These are phyloP conservation scores for Melampsora americana DNA, from an alignment of 1,284 basidiomycete species.

Conservation along the genomic window DNA sequence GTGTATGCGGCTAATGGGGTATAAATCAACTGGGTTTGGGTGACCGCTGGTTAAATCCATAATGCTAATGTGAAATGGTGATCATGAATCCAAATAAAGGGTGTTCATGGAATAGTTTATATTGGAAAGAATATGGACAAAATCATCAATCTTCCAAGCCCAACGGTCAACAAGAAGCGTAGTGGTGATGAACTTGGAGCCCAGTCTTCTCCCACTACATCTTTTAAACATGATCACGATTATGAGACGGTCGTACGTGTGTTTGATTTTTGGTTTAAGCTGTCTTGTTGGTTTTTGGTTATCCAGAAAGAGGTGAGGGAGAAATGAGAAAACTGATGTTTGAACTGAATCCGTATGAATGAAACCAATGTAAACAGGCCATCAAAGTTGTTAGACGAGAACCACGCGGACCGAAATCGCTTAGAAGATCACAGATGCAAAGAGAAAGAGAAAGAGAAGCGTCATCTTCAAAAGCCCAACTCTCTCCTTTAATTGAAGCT, in stretches of 20 bases:
- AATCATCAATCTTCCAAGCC: slow-evolving; percentile 19
- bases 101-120: slow-evolving; percentile 43
- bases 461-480: neutral
- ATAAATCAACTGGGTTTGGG: too few species aligned
- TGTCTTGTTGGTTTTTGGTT: neutral
- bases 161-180: neutral
- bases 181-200: too few species aligned
- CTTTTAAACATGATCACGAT: slow-evolving; percentile 24
- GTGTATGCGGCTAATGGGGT: too few species aligned
- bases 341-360: neutral
- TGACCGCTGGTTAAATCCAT: too few species aligned
- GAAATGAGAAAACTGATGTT: neutral
- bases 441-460: slow-evolving; percentile 19
- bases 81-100: slow-evolving; percentile 5
- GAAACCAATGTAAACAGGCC: slow-evolving; percentile 10
- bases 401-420: slow-evolving; percentile 40
- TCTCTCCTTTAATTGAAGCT: neutral
- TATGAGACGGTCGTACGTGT: slow-evolving; percentile 42
- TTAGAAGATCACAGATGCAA: slow-evolving; percentile 40
- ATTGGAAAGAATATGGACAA: slow-evolving; percentile 45
- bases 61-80: neutral
- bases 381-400: slow-evolving; percentile 44
- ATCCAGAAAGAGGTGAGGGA: too few species aligned
- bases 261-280: neutral
- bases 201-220: neutral